These are phyloP conservation scores for Amanita rubescens DNA, from an alignment of 768 basidiomycete genomes.

Conservation along the genomic window DNA sequence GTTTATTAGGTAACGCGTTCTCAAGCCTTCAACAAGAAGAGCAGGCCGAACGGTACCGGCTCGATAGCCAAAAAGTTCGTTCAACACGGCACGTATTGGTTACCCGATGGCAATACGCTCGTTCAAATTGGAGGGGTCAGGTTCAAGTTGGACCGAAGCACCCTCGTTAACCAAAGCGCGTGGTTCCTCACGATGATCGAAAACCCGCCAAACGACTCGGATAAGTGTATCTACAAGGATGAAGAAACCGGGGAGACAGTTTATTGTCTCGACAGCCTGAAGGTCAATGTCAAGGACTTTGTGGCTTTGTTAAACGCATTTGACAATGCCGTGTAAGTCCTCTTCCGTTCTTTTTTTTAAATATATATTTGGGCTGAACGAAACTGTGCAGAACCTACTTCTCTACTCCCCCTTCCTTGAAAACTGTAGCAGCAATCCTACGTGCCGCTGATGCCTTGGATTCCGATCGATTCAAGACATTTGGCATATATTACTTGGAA, in stretches of 20 bases:
- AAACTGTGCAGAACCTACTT: background rate
- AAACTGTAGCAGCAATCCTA: background rate
- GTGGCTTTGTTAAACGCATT: constrained; percentile 22
- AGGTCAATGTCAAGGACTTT: constrained; percentile 25
- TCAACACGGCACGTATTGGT: constrained; percentile 20
- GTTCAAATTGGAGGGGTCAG: constrained; percentile 25
- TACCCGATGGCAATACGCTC: constrained; percentile 27
- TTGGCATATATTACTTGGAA: background rate
- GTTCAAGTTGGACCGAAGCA: constrained; percentile 28
- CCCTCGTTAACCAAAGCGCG: constrained; percentile 21
- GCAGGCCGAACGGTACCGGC: too few species aligned
- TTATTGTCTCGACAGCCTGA: constrained; percentile 3
- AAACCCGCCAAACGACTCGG: constrained; percentile 3
- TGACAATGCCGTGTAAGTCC: constrained; percentile 24
- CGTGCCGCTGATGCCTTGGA: background rate
- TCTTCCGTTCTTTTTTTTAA: background rate
- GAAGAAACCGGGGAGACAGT: background rate
- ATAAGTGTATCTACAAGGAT: constrained; percentile 12
- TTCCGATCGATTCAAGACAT: background rate
- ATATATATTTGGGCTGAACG: background rate
- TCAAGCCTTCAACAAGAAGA: too few species aligned
- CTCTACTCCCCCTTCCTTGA: background rate
- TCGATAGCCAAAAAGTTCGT: background rate
- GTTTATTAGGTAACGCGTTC: too few species aligned
- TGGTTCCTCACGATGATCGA: constrained; percentile 23